A percentile compares a stretch with the other conserved stretches of the same genome.
Evolutionary conservation across 139 green algal species (phyloP).

Genomic region (Coelastrella sp.): DNA sequence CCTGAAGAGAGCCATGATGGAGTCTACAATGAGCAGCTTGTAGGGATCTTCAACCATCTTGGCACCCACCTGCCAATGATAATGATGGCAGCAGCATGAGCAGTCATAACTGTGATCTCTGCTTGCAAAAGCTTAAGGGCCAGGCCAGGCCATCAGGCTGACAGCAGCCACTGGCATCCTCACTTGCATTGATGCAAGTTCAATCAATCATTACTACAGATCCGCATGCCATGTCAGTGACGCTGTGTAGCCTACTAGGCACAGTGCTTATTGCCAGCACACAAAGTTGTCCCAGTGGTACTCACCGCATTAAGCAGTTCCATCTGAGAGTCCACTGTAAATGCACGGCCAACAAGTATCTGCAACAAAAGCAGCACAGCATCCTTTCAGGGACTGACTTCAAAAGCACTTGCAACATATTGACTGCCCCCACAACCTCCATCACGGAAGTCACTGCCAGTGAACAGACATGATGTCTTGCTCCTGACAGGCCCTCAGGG

Average conservation of each 20-base stretch:
- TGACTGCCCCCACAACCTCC: too few relatives aligned
- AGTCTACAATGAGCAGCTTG: slow-evolving; percentile 91
- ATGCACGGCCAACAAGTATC: slow-evolving; percentile 79
- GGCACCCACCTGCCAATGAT: slow-evolving; percentile 71
- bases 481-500: background rate
- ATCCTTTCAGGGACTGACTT: background rate
- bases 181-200: too few relatives aligned
- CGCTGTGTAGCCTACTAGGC: too few relatives aligned
- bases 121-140: too few relatives aligned
- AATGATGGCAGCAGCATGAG: background rate
- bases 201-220: too few relatives aligned
- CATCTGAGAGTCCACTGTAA: slow-evolving; percentile 89
- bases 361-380: slow-evolving; percentile 34
- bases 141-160: too few relatives aligned
- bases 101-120: background rate
- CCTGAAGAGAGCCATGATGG: slow-evolving; percentile 86
- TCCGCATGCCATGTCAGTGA: too few relatives aligned
- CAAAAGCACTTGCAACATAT: too few relatives aligned
- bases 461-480: too few relatives aligned
- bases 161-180: too few relatives aligned
- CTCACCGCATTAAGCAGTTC: slow-evolving; percentile 23
- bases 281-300: background rate
- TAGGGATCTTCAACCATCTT: slow-evolving; percentile 84
- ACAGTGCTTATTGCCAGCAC: too few relatives aligned
- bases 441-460: too few relatives aligned